phyloP scores from a whole-genome alignment of 2,329 filamentous ascomycete genomes.

The Microcera coccophila region DNA sequence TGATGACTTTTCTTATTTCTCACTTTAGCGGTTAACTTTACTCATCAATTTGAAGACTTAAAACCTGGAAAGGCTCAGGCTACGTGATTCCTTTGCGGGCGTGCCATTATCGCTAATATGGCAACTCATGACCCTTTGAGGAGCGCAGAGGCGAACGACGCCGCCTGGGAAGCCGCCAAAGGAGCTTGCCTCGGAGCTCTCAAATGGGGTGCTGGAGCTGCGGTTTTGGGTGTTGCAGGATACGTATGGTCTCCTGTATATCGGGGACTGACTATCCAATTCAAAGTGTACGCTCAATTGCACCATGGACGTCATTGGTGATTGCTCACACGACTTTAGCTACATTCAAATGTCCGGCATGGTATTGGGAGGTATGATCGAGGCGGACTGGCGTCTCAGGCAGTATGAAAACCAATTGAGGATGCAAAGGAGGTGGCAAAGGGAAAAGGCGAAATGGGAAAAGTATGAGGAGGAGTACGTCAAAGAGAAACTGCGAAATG shows the following conservation, averaged over 20 bases:
- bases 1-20: not conserved
- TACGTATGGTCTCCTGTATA: constrained; percentile 68
- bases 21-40: constrained; percentile 5
- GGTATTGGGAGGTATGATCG: constrained; percentile 73
- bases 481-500: constrained; percentile 39
- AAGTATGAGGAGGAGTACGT: constrained; percentile 60
- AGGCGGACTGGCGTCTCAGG: constrained; percentile 66
- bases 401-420: constrained; percentile 63
- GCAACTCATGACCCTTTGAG: constrained; percentile 48
- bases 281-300: constrained; percentile 62
- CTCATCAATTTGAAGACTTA: constrained; percentile 1
- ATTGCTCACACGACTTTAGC: constrained; percentile 38
- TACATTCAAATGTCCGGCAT: constrained; percentile 84
- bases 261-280: constrained; percentile 67
- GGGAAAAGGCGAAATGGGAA: constrained; percentile 66
- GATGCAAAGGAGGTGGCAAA: constrained; percentile 58
- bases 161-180: constrained; percentile 66
- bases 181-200: constrained; percentile 64
- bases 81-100: not conserved
- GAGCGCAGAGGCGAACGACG: constrained; percentile 63
- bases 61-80: not conserved
- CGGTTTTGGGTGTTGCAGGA: constrained; percentile 58
- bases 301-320: not conserved
- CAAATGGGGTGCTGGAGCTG: constrained; percentile 69
- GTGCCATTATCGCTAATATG: constrained; percentile 9